phyloP scores from a whole-genome alignment of 208 protist species.

The Trypanosoma mega region DNA sequence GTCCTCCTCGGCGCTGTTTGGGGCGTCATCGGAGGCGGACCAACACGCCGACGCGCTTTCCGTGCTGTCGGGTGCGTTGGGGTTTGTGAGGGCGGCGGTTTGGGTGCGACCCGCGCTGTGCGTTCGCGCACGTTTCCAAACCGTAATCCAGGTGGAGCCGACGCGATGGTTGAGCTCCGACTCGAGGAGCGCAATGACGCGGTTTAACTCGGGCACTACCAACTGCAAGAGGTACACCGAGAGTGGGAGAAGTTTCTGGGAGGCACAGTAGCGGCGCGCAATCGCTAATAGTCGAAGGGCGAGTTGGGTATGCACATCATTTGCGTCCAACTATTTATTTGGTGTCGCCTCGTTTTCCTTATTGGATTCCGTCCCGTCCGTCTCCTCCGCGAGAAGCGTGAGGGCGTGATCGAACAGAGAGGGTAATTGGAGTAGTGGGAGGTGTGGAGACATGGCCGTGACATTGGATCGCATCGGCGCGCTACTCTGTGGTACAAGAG shows the following conservation, averaged over 20 bases:
- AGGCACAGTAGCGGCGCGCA: slow-evolving; percentile 20
- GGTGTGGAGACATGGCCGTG: no score
- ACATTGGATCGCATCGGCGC: no score
- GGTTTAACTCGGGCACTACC: slow-evolving; percentile 16
- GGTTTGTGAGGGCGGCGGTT: background rate
- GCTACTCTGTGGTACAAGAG: no score
- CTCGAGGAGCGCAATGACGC: slow-evolving; percentile 1
- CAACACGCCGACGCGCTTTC: background rate
- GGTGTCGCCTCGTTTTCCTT: no score
- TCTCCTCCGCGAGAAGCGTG: background rate
- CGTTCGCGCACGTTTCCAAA: slow-evolving; percentile 7
- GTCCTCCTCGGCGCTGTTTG: background rate
- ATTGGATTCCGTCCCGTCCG: no score
- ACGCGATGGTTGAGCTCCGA: background rate
- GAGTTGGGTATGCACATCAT: no score
- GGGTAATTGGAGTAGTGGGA: background rate
- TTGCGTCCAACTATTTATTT: no score
- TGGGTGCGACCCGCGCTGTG: slow-evolving; percentile 2
- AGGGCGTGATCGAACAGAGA: background rate
- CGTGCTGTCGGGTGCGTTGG: no score
- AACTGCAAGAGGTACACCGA: no score
- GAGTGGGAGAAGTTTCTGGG: slow-evolving; percentile 7
- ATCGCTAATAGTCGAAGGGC: slow-evolving; percentile 20
- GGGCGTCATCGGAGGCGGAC: background rate
- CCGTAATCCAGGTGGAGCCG: background rate